Conservation (phyloP, 2,329 filamentous ascomycete genomes). For the Xylaria sp. region DNA sequence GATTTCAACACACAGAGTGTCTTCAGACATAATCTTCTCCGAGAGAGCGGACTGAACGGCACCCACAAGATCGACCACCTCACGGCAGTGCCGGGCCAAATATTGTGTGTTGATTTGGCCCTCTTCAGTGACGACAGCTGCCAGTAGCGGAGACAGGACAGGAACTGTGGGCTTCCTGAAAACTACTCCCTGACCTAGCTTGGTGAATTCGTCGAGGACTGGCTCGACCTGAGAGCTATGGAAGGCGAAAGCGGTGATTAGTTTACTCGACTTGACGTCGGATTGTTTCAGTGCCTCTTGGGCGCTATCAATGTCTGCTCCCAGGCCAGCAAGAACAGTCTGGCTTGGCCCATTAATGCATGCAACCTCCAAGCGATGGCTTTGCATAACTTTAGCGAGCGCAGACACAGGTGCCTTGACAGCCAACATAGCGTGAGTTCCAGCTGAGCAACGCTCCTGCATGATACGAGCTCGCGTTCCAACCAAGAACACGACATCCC, state of each 20-base stretch:
- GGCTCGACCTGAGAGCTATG: constrained; percentile 65
- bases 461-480: constrained; percentile 59
- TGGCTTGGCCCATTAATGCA: constrained; percentile 73
- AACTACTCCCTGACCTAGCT: neutral
- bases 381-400: constrained; percentile 48
- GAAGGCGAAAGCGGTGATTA: constrained; percentile 60
- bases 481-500: constrained; percentile 69
- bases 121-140: constrained; percentile 1
- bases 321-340: constrained; percentile 67
- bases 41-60: constrained; percentile 33
- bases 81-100: constrained; percentile 33
- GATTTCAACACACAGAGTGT: constrained; percentile 43
- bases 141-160: neutral
- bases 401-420: constrained; percentile 57
- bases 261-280: constrained; percentile 62
- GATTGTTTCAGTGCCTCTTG: constrained; percentile 51
- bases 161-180: constrained; percentile 6
- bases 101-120: constrained; percentile 2
- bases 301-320: constrained; percentile 60
- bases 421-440: constrained; percentile 69
- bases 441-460: constrained; percentile 5
- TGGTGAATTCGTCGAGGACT: constrained; percentile 59
- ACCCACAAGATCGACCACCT: constrained; percentile 37
- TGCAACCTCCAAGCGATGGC: constrained; percentile 53
- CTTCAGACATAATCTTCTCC: constrained; percentile 31